Base-by-base conservation (phyloP, 2,329 filamentous ascomycete genomes). In the Zasmidium cellare region DNA sequence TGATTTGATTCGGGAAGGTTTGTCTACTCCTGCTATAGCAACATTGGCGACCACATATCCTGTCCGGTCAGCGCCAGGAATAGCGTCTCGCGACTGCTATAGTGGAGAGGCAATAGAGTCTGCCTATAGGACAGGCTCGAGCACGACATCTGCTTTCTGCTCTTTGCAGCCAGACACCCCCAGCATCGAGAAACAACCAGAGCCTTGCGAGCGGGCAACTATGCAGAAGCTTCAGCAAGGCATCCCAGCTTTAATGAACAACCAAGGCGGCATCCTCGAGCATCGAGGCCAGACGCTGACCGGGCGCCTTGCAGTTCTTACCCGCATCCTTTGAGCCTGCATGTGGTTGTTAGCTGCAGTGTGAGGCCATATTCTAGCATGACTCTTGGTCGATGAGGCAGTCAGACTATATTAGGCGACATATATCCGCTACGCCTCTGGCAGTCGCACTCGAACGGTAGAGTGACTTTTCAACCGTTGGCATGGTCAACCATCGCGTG, bases 331-430 rank as follows among this genome's bases (percentile, higher is more conserved):
- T 53, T 25, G 45, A 18, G 53, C 25, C 53, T 19, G 35, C 35
- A 28, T 45, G 53, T 56, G 53, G 46, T 56, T 51, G 53, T 46
- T 28, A 31, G 41, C 51, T 44, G 51, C 51, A 22, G 6, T 22
- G 31, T 45, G 35, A 41, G 35, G 35, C 35, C 35, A 16, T 41
- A 3, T 3, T 16, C 25, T 28, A 16, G 35, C 35, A 41, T 41
- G 7, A 41, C 35, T 41, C 35, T 14, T 41, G 7, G 12, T 41
- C 5, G 35, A 5, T 16, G 35, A 41, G 35, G 35, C 35, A 18
- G 35, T 14, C 7, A 41, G 11, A 41, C 12, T 41, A 41, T 41
- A 41, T 3, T 18, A n/a, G 35, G 16, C 35, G 16, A 9, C 3
- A 41, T 41, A 41, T 41, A 41, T 18, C 35, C 35, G n/a, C n/a